Percentiles rank a stretch among this genome's conserved stretches.
These are phyloP conservation scores for Phytophthora hybrid DNA, from an alignment of 352 stramenopile genomes.

Conservation along the genomic window DNA sequence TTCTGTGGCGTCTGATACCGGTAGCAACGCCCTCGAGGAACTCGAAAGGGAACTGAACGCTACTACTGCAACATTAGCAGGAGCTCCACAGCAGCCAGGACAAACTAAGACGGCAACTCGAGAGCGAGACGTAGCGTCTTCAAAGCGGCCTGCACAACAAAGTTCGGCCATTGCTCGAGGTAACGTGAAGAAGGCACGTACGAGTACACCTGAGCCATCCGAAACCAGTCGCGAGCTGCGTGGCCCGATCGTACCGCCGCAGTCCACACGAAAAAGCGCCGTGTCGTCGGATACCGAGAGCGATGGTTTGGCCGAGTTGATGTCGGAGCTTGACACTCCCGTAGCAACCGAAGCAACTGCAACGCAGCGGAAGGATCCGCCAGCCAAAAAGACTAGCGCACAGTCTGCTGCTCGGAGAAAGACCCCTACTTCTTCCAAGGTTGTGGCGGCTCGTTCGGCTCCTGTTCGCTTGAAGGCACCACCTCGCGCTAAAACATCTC, in stretches of 20 bases:
- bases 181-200: conserved; percentile 23
- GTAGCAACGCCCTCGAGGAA: conserved; percentile 45
- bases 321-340: conserved; percentile 48
- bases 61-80: conserved; percentile 4
- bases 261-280: conserved; percentile 24
- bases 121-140: conserved; percentile 7
- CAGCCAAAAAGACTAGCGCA: neutral
- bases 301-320: conserved; percentile 56
- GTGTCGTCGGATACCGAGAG: conserved; percentile 53
- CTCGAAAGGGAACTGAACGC: conserved; percentile 41
- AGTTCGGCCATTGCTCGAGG: conserved; percentile 8
- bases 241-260: conserved; percentile 1
- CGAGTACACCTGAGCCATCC: too few species aligned
- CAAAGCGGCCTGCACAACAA: conserved; percentile 13
- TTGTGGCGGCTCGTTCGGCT: neutral
- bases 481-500: neutral
- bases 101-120: conserved; percentile 4
- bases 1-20: conserved; percentile 31
- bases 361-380: neutral
- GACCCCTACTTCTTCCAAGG: conserved; percentile 3
- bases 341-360: conserved; percentile 1
- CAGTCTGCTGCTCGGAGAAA: conserved; percentile 11
- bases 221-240: too few species aligned
- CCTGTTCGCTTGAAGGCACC: neutral
- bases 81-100: neutral